phyloP scores from a whole-genome alignment of 2,329 filamentous ascomycete genomes.

The Fusarium globosum region DNA sequence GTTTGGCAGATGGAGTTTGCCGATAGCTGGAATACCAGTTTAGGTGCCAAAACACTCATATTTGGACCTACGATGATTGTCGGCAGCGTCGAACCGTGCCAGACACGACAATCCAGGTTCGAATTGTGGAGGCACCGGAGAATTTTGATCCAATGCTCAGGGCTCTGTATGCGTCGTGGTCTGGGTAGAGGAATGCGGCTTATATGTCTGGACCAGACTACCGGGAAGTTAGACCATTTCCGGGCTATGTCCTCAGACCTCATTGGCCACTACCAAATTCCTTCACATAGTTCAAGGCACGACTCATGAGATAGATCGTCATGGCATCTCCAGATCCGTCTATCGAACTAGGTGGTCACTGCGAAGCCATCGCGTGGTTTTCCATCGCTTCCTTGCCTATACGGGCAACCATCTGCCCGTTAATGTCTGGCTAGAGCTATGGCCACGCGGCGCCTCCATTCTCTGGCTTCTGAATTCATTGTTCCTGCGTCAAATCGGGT shows the following conservation, averaged over 20 bases:
- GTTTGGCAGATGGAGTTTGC: neutral
- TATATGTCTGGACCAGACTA: conserved; percentile 2
- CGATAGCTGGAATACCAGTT: neutral
- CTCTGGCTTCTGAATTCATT: neutral
- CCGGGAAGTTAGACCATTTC: conserved; percentile 14
- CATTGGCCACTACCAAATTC: neutral
- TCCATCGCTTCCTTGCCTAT: neutral
- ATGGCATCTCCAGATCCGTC: conserved; percentile 2
- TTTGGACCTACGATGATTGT: neutral
- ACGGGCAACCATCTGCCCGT: neutral
- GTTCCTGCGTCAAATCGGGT: conserved; percentile 13
- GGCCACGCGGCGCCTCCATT: neutral
- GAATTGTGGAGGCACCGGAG: neutral
- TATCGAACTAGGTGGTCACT: neutral
- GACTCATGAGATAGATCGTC: neutral
- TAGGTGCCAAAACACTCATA: neutral
- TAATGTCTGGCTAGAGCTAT: neutral
- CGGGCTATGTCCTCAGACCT: neutral
- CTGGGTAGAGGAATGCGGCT: conserved; percentile 24
- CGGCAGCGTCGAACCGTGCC: neutral
- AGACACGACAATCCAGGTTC: neutral
- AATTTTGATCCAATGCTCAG: neutral
- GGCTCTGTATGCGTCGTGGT: neutral
- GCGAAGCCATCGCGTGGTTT: neutral
- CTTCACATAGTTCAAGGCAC: neutral